Evolutionary conservation across 768 basidiomycete species (phyloP).

Genomic region (Hygrophorus pudorinus): DNA sequence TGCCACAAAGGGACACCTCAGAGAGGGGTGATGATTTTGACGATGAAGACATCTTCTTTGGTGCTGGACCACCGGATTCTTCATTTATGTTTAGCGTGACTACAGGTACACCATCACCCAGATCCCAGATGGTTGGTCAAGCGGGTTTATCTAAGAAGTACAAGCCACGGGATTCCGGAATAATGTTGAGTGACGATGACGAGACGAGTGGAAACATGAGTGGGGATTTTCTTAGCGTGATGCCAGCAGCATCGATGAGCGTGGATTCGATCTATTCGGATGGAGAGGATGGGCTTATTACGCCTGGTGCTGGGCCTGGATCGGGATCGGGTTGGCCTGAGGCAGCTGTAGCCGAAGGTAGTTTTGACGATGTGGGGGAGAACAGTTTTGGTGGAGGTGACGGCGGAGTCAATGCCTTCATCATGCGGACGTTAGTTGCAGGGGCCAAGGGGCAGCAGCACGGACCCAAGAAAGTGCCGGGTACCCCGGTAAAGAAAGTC

Average conservation of each 20-base stretch:
- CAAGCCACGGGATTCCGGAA: constrained; percentile 59
- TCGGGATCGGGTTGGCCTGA: constrained; percentile 54
- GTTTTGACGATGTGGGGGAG: constrained; percentile 27
- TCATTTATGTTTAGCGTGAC: constrained; percentile 52
- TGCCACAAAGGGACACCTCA: constrained; percentile 13
- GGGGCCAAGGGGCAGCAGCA: constrained; percentile 30
- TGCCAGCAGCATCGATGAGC: constrained; percentile 55
- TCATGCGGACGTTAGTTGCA: constrained; percentile 54
- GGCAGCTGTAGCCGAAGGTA: constrained; percentile 28
- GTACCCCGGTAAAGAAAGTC: constrained; percentile 72
- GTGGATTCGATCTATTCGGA: constrained; percentile 52
- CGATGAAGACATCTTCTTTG: constrained; percentile 52
- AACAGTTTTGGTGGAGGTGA: constrained; percentile 13
- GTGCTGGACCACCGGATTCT: constrained; percentile 31
- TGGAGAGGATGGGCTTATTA: constrained; percentile 57
- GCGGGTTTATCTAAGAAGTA: constrained; percentile 52
- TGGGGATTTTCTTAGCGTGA: constrained; percentile 21
- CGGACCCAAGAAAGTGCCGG: constrained; percentile 54
- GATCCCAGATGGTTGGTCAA: constrained; percentile 23
- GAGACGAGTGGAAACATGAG: constrained; percentile 15
- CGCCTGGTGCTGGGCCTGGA: constrained; percentile 51
- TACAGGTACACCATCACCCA: constrained; percentile 47
- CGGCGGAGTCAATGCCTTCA: constrained; percentile 44
- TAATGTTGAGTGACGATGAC: constrained; percentile 51
- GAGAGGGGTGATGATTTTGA: constrained; percentile 19